These are phyloP conservation scores for Penicillium mononematosum DNA, from an alignment of 495 filamentous ascomycete genomes.

Conservation along the genomic window DNA sequence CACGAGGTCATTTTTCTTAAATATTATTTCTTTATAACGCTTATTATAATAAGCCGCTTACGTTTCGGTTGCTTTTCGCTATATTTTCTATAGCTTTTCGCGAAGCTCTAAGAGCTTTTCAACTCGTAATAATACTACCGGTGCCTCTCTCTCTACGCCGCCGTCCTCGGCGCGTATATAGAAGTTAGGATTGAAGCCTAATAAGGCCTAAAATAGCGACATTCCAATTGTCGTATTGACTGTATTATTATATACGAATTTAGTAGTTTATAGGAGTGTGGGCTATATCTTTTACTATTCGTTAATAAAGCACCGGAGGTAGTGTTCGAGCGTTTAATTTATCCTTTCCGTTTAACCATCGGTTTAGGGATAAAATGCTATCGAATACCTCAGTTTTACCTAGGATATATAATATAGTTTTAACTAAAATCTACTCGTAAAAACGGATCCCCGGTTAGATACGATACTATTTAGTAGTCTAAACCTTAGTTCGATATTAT, in stretches of 20 bases:
- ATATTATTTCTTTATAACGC: too few relatives aligned
- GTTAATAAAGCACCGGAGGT: neutral
- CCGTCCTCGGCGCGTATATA: too few relatives aligned
- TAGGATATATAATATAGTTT: neutral
- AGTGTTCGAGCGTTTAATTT: neutral
- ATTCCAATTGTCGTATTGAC: neutral
- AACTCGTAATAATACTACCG: too few relatives aligned
- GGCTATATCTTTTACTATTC: neutral
- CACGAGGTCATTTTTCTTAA: too few relatives aligned
- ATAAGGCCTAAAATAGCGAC: too few relatives aligned
- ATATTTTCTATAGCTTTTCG: too few relatives aligned
- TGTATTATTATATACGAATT: neutral
- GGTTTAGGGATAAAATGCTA: conserved; percentile 1
- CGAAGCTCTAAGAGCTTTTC: too few relatives aligned
- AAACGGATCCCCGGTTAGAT: neutral
- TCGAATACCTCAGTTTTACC: neutral
- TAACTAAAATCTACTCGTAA: conserved; percentile 4
- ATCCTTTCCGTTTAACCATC: neutral
- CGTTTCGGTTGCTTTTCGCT: too few relatives aligned
- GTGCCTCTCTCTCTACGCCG: too few relatives aligned
- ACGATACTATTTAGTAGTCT: neutral
- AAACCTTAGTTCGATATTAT: neutral
- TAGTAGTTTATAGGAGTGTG: neutral
- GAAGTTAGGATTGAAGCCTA: too few relatives aligned
- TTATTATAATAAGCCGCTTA: too few relatives aligned